Base-by-base conservation (phyloP, 2,329 filamentous ascomycete genomes). In the Lasiodiplodia citricola region DNA sequence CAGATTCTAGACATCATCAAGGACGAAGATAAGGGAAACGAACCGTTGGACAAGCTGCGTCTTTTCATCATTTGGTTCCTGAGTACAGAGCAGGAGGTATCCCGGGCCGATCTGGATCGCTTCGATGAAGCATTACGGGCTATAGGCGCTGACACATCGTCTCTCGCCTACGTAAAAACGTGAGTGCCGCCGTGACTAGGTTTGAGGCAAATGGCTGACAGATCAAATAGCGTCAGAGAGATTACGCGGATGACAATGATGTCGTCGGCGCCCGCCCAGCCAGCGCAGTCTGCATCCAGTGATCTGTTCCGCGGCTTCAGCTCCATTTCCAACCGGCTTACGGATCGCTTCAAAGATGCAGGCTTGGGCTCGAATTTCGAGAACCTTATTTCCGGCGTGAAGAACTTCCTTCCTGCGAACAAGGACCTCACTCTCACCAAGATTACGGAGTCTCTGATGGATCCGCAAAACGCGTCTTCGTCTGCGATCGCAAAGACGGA, bases 191-290 rank as follows among this genome's bases (percentile, higher is more conserved):
- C 23, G 7, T 8, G 18, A 75, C 23, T 54, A 2, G 23, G 13
- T 38, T 11, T 13, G 37, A 25, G 21, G 8, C 50, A 60, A 25
- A 25, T 16, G 21, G 11, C 28, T 69, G 37, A 70, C 68, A 41
- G 64, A 37, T 51, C 64, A 8, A 52, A 73, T 75, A 89, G 92
- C 79, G 93, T 98, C 65, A 93, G 95, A 70, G 93, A 96, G 72
- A 94, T 97, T 63, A 98, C 95, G 5, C 93, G 96, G 72, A 97
- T 98, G 93, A 98, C 95, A 16, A 97, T 98, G 88, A 92, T 99
- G 79, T 93, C 94, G 4, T 96, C 94, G 1, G 90, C 94, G 37
- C 90, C 92, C 11, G 85, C 87, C 16, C 85, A 91, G 70, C 83
- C 89, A 16, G 84, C 87, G 21, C 87, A 90, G 73, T 88, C 88